A percentile compares a stretch with the other conserved stretches of the same genome.
Conservation (phyloP, 306 rosid genomes). For the Malus asiatica region DNA sequence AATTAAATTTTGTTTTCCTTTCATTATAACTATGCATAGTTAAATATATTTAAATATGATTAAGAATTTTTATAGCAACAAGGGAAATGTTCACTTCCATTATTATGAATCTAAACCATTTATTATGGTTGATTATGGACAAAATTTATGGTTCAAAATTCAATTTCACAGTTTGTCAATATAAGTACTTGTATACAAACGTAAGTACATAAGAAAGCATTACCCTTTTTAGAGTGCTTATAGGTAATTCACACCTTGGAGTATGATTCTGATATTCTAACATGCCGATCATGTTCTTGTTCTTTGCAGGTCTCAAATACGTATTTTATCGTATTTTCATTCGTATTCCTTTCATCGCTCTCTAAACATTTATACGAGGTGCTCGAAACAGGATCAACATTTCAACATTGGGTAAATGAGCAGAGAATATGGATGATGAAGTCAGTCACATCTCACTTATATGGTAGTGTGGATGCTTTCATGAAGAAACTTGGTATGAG, state of each 20-base stretch:
- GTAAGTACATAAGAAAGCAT: background rate
- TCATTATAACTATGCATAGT: background rate
- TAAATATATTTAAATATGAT: no score
- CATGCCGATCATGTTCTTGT: background rate
- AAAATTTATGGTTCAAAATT: no score
- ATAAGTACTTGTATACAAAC: no score
- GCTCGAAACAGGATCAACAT: slow-evolving; percentile 37
- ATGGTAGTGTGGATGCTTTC: slow-evolving; percentile 52
- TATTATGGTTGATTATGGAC: background rate
- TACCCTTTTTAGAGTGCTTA: background rate
- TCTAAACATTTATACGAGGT: slow-evolving; percentile 37
- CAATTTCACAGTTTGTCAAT: background rate
- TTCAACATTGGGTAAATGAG: slow-evolving; percentile 35
- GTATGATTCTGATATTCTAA: background rate
- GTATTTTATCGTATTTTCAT: slow-evolving; percentile 23
- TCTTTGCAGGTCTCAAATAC: slow-evolving; percentile 45
- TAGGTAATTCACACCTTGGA: no score
- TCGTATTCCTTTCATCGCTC: slow-evolving; percentile 32
- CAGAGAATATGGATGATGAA: slow-evolving; percentile 62
- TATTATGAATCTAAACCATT: background rate
- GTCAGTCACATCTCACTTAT: slow-evolving; percentile 33
- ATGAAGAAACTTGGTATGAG: slow-evolving; percentile 45
- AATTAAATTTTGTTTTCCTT: background rate
- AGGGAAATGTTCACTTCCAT: background rate
- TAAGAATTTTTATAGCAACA: background rate